Evolutionary conservation across 305 asterid genomes (phyloP).

Genomic region (Withania somnifera): DNA sequence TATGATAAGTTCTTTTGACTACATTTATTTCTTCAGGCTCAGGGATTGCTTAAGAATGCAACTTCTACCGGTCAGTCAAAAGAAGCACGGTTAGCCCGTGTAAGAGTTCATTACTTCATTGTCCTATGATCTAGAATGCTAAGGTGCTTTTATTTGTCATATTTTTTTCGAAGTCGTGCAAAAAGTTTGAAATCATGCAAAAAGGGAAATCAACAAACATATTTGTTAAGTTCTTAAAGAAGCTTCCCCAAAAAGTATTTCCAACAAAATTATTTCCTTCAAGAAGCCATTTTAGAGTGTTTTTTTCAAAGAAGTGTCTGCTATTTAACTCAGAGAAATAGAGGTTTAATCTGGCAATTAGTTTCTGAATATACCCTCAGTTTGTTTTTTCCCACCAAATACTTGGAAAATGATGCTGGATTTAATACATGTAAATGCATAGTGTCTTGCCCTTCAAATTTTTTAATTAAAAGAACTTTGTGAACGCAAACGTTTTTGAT

Average conservation of each 20-base stretch:
- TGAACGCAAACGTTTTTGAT: not conserved
- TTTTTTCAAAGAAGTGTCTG: not conserved
- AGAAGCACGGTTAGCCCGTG: slow-evolving; percentile 98
- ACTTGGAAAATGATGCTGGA: not conserved
- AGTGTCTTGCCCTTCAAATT: not conserved
- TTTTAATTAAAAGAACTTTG: not conserved
- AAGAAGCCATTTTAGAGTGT: not conserved
- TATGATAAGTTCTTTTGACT: slow-evolving; percentile 16
- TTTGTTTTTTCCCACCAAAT: not conserved
- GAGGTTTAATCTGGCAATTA: not conserved
- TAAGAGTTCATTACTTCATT: slow-evolving; percentile 23
- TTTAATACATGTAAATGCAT: not conserved
- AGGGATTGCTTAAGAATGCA: slow-evolving; percentile 82
- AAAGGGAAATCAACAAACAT: not conserved
- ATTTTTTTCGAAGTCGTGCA: not conserved
- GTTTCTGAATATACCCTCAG: not conserved
- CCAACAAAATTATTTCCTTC: not conserved
- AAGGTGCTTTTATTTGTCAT: not conserved
- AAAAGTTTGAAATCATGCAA: not conserved
- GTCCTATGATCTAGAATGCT: not conserved
- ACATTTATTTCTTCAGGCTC: slow-evolving; percentile 65
- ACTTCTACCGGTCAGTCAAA: slow-evolving; percentile 87
- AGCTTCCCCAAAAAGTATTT: not conserved
- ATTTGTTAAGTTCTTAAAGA: not conserved
- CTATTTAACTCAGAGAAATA: not conserved